Evolutionary conservation across 2,329 filamentous ascomycete species (phyloP), one percentile per base, ranked within the genome.

Genomic region (Fusarium penzigii): DNA sequence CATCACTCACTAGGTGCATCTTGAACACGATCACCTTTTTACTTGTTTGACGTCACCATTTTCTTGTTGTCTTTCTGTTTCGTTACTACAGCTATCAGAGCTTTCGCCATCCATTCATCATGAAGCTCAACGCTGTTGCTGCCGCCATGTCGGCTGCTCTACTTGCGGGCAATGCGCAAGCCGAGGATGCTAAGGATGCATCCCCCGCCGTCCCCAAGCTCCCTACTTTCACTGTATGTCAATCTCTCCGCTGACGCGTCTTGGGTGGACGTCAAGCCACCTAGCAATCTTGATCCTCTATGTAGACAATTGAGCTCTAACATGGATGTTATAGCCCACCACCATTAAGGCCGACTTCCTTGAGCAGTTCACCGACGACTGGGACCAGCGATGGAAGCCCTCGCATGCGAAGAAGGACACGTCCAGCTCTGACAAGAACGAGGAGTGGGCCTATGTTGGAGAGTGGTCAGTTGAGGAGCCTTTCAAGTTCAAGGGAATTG

Each of bases 391-490:
- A 78, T 99, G 94, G 94, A 92, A 93, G 78, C 85, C 89, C 52
- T 97, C 93, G 44, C 88, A 94, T 72, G 94, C 94, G 64, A 97
- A 97, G 86, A 99, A 99, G 86, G 88, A 93, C 62, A 81, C 75
- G 59, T 75, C 78, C 68, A 89, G 89, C 68, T 76, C 78, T 67
- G 89, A 89, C 69, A 85, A 86, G 56, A 90, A 95, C 62, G 90
- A 96, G 71, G 93, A 97, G 71, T 97, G 94, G 94, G 92, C 92
- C 50, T 99, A 96, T 73, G 86, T 97, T 59, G 94, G 94, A 75
- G 90, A 92, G 75, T 99, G 94, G 94, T 78, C 91, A 46, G 94
- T 97, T 56, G 94, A 99, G 80, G 94, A 97, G 83, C 94, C 94
- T 48, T 78, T 78, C 57, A 85, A 94, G 68, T 88, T 89, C 75